Evolutionary conservation across 1,139 yeast species (phyloP), one percentile per base, ranked within the genome.

Genomic region (Yamadazyma triangularis): DNA sequence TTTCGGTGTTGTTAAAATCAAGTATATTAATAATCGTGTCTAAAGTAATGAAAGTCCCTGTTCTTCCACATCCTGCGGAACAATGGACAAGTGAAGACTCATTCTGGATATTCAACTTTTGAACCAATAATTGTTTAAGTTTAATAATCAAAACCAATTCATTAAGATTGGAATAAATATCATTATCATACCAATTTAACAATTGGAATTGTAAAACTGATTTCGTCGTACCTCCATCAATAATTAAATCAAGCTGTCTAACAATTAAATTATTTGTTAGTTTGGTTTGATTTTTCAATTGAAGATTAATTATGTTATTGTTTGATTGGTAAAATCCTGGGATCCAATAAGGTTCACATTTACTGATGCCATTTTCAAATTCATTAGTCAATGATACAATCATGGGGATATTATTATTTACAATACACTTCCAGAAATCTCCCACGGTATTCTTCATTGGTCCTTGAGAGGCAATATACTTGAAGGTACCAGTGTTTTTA

Each of bases 41-140:
- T 23, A 84, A 68, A 0, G 93, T 71, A 36, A 88, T 80, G 41
- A 85, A 82, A 0, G 89, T 85, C 2, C 96, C 95, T 0, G 95
- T 86, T 42, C 96, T 72, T 3, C 96, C 96, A 56, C 95, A 86
- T 0, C 96, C 96, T 0, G 96, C 95, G 4, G 89, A 79, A 53
- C 96, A 86, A 53, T 87, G 95, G 8, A 85, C 85, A 18, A 84
- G 56, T 1, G 80, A 60, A 1, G 84, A 80, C 34, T 47, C 51
- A 12, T 43, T 46, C 4, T 25, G 28, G 2, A 35, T 29, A 4
- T 43, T 19, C 4, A 51, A 35, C 4, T 36, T 29, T 10, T 48
- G 31, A 33, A 58, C 43, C 12, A 72, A 37, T 28, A 49, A 43
- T 10, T 58, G 46, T 41, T 70, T 73, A 46, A 73, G 50, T 8